These are phyloP conservation scores for Filosporella fistucella DNA, from an alignment of 495 filamentous ascomycete species.

Conservation along the genomic window DNA sequence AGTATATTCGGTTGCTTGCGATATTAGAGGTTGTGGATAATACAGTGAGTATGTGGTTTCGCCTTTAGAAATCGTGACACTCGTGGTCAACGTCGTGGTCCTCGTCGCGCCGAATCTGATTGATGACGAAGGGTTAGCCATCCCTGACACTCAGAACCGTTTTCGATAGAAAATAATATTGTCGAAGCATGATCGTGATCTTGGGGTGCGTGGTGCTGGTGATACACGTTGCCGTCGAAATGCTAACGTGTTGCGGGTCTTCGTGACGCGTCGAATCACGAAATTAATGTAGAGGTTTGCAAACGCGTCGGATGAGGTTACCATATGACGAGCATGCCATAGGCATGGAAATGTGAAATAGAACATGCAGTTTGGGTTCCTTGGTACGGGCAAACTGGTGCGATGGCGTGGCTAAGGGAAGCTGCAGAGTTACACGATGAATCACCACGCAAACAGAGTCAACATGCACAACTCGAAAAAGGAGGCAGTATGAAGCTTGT, in stretches of 20 bases:
- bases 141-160: neutral
- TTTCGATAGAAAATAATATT: neutral
- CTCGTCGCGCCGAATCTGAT: slow-evolving; percentile 1
- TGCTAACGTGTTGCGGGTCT: too few species aligned
- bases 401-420: too few species aligned
- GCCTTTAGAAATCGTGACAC: neutral
- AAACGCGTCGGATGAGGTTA: too few species aligned
- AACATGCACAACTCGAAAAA: too few species aligned
- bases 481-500: too few species aligned
- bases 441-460: too few species aligned
- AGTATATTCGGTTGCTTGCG: neutral
- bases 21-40: neutral
- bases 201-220: neutral
- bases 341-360: too few species aligned
- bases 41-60: neutral
- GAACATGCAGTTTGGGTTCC: too few species aligned
- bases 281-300: neutral
- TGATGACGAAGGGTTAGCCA: neutral
- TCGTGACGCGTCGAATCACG: too few species aligned
- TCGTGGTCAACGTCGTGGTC: slow-evolving; percentile 6
- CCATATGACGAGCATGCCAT: too few species aligned
- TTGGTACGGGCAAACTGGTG: too few species aligned
- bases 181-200: neutral
- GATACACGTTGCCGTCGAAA: neutral
- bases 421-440: too few species aligned